Percentiles rank a stretch among this genome's conserved stretches.
Conservation (phyloP, 2,329 filamentous ascomycete species). For the Knufia fluminis region DNA sequence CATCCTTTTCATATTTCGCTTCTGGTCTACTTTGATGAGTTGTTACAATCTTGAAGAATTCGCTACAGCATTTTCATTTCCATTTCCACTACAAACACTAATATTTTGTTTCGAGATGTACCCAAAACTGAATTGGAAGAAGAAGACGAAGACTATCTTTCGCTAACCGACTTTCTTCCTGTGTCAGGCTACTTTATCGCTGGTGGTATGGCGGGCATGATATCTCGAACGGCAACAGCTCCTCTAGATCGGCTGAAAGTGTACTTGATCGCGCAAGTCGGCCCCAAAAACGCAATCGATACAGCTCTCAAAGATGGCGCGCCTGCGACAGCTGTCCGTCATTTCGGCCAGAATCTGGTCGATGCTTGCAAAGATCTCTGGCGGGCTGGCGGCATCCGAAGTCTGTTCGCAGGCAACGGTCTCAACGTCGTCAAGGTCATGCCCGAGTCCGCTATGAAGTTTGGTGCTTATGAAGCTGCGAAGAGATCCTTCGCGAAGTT, state of each 20-base stretch:
- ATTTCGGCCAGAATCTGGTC: slow-evolving; percentile 59
- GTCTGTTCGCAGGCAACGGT: slow-evolving; percentile 92
- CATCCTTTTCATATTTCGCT: slow-evolving; percentile 16
- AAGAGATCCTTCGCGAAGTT: slow-evolving; percentile 78
- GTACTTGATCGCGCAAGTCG: slow-evolving; percentile 88
- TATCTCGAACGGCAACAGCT: slow-evolving; percentile 90
- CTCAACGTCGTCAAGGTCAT: slow-evolving; percentile 96
- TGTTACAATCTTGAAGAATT: not conserved
- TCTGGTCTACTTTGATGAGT: not conserved
- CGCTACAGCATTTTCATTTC: not conserved
- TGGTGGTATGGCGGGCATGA: slow-evolving; percentile 85
- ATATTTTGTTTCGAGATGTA: slow-evolving; percentile 10
- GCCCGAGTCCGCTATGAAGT: slow-evolving; percentile 97
- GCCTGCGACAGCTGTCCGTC: slow-evolving; percentile 54
- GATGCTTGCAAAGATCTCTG: slow-evolving; percentile 71
- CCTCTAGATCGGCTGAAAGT: slow-evolving; percentile 96
- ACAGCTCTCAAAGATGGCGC: slow-evolving; percentile 62
- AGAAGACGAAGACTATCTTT: slow-evolving; percentile 39
- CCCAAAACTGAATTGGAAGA: slow-evolving; percentile 13
- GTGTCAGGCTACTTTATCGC: slow-evolving; percentile 96
- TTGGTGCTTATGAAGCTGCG: slow-evolving; percentile 91
- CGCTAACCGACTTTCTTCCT: slow-evolving; percentile 62
- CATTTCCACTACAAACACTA: slow-evolving; percentile 9
- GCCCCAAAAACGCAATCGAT: slow-evolving; percentile 49
- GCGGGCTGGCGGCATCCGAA: slow-evolving; percentile 74